Evolutionary conservation across 2,329 filamentous ascomycete species (phyloP).

Genomic region (Macroventuria anomochaeta): DNA sequence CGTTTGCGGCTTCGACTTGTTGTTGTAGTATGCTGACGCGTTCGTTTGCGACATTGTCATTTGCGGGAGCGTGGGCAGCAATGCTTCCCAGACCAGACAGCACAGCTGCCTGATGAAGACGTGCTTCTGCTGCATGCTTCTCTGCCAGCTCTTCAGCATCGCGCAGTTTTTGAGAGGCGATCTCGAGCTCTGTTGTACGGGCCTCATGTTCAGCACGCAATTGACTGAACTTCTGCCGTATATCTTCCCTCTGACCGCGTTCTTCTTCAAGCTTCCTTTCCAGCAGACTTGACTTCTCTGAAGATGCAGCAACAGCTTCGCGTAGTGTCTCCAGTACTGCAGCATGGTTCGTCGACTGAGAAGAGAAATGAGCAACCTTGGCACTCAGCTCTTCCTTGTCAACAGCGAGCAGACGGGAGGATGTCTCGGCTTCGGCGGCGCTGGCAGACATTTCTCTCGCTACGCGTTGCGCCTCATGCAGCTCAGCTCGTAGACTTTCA

Average conservation of each 20-base stretch:
- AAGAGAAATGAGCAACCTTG: conserved; percentile 70
- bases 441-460: conserved; percentile 82
- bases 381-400: conserved; percentile 80
- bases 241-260: conserved; percentile 72
- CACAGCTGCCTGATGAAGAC: conserved; percentile 82
- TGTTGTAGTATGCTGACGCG: conserved; percentile 76
- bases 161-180: conserved; percentile 73
- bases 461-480: conserved; percentile 79
- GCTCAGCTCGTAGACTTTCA: conserved; percentile 82
- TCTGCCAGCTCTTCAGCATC: conserved; percentile 90
- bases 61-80: conserved; percentile 60
- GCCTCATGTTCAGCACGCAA: conserved; percentile 85
- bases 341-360: conserved; percentile 72
- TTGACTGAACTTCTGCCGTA: conserved; percentile 77
- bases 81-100: conserved; percentile 82
- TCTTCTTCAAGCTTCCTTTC: conserved; percentile 87
- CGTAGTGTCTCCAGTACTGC: conserved; percentile 76
- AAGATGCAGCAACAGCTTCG: conserved; percentile 78
- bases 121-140: conserved; percentile 85
- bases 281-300: conserved; percentile 75
- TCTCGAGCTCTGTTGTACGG: conserved; percentile 77
- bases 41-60: conserved; percentile 61
- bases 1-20: conserved; percentile 79
- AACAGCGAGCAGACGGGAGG: conserved; percentile 77
- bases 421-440: conserved; percentile 76